Conservation (phyloP, 768 basidiomycete species). For the Gymnopilus junonius region DNA sequence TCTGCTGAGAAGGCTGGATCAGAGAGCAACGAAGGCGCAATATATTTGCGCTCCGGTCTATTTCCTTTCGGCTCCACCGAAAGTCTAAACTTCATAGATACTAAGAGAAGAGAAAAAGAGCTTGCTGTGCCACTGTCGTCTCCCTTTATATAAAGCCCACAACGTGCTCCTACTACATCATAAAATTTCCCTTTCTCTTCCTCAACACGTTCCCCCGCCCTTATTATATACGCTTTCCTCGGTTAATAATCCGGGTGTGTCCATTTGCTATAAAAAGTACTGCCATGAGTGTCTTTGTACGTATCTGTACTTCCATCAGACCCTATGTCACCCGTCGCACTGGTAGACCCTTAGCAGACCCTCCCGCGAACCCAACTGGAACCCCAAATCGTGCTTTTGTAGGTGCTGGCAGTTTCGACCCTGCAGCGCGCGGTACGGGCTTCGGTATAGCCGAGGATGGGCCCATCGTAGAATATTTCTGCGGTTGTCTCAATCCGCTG, state of each 20-base stretch:
- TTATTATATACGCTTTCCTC: neutral
- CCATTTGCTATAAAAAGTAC: slow-evolving; percentile 7
- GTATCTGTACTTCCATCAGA: neutral
- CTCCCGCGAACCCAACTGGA: slow-evolving; percentile 1
- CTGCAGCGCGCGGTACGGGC: slow-evolving; percentile 24
- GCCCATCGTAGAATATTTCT: slow-evolving; percentile 24
- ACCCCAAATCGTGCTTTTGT: slow-evolving; percentile 23
- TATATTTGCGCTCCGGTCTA: slow-evolving; percentile 14
- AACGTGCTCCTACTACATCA: slow-evolving; percentile 9
- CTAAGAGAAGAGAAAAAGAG: neutral
- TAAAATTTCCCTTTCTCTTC: neutral
- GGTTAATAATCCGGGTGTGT: neutral
- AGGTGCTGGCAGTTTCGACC: slow-evolving; percentile 28
- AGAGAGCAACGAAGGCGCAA: slow-evolving; percentile 37
- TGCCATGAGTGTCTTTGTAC: neutral
- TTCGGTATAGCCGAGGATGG: slow-evolving; percentile 32
- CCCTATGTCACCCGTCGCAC: slow-evolving; percentile 8
- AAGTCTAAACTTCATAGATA: slow-evolving; percentile 24
- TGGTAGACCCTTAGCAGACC: neutral
- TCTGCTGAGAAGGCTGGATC: slow-evolving; percentile 65
- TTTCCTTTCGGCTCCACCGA: slow-evolving; percentile 9
- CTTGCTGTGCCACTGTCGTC: neutral
- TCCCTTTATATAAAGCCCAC: slow-evolving; percentile 3
- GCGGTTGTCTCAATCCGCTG: slow-evolving; percentile 29
- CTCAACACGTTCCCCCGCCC: slow-evolving; percentile 5